phyloP scores from a whole-genome alignment of 2,329 filamentous ascomycete species.

The Madurella mycetomatis region DNA sequence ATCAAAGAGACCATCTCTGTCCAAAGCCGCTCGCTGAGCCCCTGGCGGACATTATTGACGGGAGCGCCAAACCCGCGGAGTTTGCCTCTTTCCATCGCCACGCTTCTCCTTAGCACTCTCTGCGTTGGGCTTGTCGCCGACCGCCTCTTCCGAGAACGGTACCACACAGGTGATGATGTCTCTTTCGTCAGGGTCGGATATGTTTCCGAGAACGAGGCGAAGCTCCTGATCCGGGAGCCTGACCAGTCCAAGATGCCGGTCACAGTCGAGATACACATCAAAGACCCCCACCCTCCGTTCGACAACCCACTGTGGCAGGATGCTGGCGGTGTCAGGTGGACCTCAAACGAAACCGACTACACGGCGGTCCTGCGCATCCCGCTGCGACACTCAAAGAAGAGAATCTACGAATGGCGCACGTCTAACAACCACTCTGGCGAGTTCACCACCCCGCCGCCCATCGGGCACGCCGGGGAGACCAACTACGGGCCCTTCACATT shows the following conservation, averaged over 20 bases:
- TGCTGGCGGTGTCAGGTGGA: constrained; percentile 59
- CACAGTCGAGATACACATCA: constrained; percentile 61
- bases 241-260: constrained; percentile 70
- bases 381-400: constrained; percentile 61
- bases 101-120: constrained; percentile 66
- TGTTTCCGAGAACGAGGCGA: constrained; percentile 75
- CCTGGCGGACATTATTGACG: constrained; percentile 63
- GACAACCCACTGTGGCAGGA: constrained; percentile 62
- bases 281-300: constrained; percentile 46
- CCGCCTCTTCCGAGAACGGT: constrained; percentile 69
- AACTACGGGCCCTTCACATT: constrained; percentile 77
- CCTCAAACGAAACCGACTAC: constrained; percentile 76
- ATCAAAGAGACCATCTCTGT: constrained; percentile 60
- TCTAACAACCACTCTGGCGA: constrained; percentile 83
- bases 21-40: constrained; percentile 51
- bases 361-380: constrained; percentile 67
- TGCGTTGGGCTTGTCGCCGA: constrained; percentile 70
- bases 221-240: constrained; percentile 79
- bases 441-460: constrained; percentile 71
- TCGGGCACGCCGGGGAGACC: constrained; percentile 57
- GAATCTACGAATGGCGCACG: constrained; percentile 74
- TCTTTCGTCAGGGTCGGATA: constrained; percentile 86
- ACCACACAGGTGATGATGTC: constrained; percentile 68
- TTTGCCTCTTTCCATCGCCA: constrained; percentile 59
- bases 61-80: constrained; percentile 74